Evolutionary conservation across 2,329 filamentous ascomycete genomes (phyloP).

Genomic region (Alternaria infectoria): DNA sequence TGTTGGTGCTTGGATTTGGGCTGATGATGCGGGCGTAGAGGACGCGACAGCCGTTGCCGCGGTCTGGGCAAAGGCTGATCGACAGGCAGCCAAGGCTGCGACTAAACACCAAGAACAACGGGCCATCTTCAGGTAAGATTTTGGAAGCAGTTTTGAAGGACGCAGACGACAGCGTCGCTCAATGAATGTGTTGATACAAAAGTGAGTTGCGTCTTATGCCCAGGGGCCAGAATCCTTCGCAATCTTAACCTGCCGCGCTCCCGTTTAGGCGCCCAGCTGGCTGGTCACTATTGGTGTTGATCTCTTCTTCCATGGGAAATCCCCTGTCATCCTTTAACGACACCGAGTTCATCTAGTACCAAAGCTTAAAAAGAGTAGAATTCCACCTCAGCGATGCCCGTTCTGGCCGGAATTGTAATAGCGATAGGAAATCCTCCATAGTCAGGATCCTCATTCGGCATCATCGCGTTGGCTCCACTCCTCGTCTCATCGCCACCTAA

Average conservation of each 20-base stretch:
- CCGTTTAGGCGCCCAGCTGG: neutral
- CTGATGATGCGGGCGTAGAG: neutral
- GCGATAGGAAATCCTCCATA: constrained; percentile 64
- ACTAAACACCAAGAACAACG: neutral
- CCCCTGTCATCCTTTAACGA: neutral
- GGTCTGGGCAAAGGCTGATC: neutral
- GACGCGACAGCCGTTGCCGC: neutral
- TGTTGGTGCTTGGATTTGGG: neutral
- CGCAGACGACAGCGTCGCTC: neutral
- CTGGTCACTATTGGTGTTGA: neutral
- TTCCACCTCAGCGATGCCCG: constrained; percentile 36
- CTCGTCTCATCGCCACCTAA: constrained; percentile 57
- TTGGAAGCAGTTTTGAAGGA: neutral
- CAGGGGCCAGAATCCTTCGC: neutral
- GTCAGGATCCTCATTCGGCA: constrained; percentile 63
- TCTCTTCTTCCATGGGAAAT: neutral
- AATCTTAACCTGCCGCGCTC: neutral
- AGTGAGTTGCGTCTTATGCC: neutral
- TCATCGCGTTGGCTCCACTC: constrained; percentile 58
- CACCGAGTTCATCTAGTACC: neutral
- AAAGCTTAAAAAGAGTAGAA: constrained; percentile 9
- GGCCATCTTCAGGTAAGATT: neutral
- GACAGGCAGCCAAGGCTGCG: neutral
- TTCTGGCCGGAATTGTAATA: constrained; percentile 61
- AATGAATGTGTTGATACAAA: neutral